Evolutionary conservation across 73 alveolate genomes (phyloP).

Genomic region (Paramecium sonneborni): DNA sequence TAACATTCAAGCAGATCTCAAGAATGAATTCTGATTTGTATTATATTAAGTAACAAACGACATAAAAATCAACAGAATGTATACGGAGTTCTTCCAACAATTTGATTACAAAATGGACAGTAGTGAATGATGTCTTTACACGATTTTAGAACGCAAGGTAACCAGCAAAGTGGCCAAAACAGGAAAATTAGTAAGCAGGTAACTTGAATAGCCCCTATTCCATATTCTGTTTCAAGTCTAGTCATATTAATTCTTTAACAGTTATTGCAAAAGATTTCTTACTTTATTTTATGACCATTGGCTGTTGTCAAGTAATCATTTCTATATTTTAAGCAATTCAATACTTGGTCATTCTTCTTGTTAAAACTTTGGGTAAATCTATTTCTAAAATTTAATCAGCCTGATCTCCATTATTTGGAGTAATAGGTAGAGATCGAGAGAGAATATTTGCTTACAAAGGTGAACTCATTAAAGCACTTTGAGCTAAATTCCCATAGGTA

Average conservation of each 20-base stretch:
- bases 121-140: conserved; percentile 31
- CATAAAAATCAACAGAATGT: background rate
- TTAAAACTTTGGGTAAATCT: background rate
- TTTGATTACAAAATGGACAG: conserved; percentile 32
- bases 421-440: background rate
- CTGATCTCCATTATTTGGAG: conserved; percentile 5
- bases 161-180: background rate
- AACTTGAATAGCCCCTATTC: background rate
- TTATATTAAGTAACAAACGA: background rate
- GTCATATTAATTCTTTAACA: background rate
- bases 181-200: background rate
- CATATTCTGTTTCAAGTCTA: background rate
- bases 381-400: background rate
- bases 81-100: background rate
- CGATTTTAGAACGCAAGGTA: background rate
- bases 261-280: background rate
- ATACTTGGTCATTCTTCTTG: conserved; percentile 23
- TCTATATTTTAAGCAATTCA: background rate
- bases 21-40: background rate
- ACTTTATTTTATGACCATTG: background rate
- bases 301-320: background rate
- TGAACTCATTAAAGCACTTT: background rate
- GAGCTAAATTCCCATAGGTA: background rate
- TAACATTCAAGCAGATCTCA: background rate
- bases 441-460: background rate